Percentiles rank a stretch among this genome's conserved stretches.
These are phyloP conservation scores for Colletotrichum filicis DNA, from an alignment of 2,329 filamentous ascomycete species.

Conservation along the genomic window DNA sequence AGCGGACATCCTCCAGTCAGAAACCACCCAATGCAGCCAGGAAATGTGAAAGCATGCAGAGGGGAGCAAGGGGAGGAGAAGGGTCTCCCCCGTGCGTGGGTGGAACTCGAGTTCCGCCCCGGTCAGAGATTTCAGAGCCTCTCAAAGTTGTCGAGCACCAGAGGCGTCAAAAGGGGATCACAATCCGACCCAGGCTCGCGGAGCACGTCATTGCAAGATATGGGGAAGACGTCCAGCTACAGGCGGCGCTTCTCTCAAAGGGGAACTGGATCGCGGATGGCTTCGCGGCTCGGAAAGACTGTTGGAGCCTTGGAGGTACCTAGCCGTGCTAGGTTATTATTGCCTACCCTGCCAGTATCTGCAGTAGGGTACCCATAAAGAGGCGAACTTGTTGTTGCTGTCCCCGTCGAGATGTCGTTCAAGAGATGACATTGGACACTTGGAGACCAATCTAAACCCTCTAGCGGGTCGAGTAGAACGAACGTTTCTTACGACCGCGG, in stretches of 20 bases:
- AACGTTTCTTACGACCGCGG: not conserved
- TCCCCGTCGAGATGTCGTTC: not conserved
- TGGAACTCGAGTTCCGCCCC: slow-evolving; percentile 13
- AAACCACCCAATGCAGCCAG: not conserved
- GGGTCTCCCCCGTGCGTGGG: not conserved
- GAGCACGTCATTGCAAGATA: slow-evolving; percentile 29
- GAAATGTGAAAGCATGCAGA: not conserved
- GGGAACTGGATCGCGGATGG: not conserved
- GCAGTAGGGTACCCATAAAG: not conserved
- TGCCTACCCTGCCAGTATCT: not conserved
- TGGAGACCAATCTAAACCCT: not conserved
- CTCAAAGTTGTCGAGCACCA: not conserved
- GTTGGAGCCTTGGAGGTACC: no score
- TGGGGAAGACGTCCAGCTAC: slow-evolving; percentile 4
- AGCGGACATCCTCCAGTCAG: not conserved
- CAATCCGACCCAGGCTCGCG: not conserved
- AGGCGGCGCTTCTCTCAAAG: not conserved
- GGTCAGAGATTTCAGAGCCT: slow-evolving; percentile 8
- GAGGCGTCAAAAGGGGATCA: not conserved
- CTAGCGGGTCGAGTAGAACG: not conserved
- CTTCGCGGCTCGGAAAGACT: no score
- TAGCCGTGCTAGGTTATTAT: no score
- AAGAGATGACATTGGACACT: not conserved
- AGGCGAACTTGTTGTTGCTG: not conserved
- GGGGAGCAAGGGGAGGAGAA: not conserved